Evolutionary conservation across 2,329 filamentous ascomycete genomes (phyloP), one percentile per base, ranked within the genome.

Genomic region (Lachnellula occidentalis): DNA sequence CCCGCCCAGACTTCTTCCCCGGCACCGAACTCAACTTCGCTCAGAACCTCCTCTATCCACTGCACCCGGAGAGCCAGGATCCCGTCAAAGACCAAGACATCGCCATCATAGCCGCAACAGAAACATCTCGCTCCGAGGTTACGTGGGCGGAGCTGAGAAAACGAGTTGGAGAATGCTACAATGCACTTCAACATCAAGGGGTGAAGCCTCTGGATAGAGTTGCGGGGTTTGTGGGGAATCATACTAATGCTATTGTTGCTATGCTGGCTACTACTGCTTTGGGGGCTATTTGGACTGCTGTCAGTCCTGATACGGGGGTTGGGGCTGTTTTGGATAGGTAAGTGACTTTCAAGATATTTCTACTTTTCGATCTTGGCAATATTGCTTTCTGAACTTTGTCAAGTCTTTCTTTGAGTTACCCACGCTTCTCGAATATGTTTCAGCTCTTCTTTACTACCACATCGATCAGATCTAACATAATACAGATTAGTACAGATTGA

Each of bases 261-360:
- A 94, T 95, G 85, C 78, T 99, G 34, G 88, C 89, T 1, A 81
- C 90, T 0, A 85, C 90, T 0, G 84, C 89, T 1, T 71, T 96
- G 2, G 94, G 94, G 31, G 92, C 88, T 15, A 82, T 96, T 37
- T 97, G 92, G 92, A 96, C 92, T 0, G 88, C 88, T 6, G 90
- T 96, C 48, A 95, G 89, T 64, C 91, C 92, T 2, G 92, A 97
- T 70, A 96, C 87, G 15, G 92, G 92, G 11, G 89, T 95, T 2
- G 90, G 89, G 64, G 92, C 92, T 15, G 92, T 97, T 1, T 74
- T 97, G 24, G 94, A 97, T 69, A 81, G 94, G 53, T 55, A 19
- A 43, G 48, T 48, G 3, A 9, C 27, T 31, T 31, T 8, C 2
- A 31, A 31, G 27, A 31, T 31, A 9, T 31, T 31, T 31, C 3